Evolutionary conservation across 2,329 filamentous ascomycete genomes (phyloP), one percentile per base, ranked within the genome.

Genomic region (Aspergillus sp.): DNA sequence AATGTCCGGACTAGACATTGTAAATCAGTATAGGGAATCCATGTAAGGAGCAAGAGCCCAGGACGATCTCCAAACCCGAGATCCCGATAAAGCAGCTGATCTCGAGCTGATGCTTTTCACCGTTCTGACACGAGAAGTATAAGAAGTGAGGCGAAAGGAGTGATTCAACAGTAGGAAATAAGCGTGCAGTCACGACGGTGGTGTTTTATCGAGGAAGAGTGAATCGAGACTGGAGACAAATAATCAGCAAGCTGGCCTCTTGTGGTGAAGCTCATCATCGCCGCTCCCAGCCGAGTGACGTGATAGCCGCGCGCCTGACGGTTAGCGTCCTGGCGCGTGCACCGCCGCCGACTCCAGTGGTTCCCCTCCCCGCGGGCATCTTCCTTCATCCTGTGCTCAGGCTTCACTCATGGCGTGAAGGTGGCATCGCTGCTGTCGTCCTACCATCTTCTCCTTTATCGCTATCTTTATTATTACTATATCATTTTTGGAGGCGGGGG

Each of bases 1-100:
- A 36, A 60, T 54, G 49, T 68, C 68, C 54, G 73, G 68, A 66
- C 64, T 77, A 73, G 62, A 63, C 71, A 74, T 74, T 46, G 48
- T 64, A 46, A 51, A 46, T 52, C 48, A 48, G 48, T 44, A 48
- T 38, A 47, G 51, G 46, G 48, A 40, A 50, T 49, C 56, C 56
- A 57, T 61, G 54, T 54, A 57, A 41, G 28, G 9, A 30, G 19
- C 32, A 26, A 38, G 19, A 29, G n/a, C 39, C 38, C 35, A 41
- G 28, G 40, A 27, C 29, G 33, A 32, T 32, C 36, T 39, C 36
- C 36, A 28, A 39, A 12, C 27, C 36, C 36, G 36, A 39, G 36
- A 19, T 26, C 27, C 36, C 36, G 36, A 39, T 28, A 39, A 7
- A 19, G n/a, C n/a, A 19, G n/a, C 34, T 36, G n/a, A 36, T 36